Conservation (phyloP, 441 rosid genomes). For the Manihot esculenta region DNA sequence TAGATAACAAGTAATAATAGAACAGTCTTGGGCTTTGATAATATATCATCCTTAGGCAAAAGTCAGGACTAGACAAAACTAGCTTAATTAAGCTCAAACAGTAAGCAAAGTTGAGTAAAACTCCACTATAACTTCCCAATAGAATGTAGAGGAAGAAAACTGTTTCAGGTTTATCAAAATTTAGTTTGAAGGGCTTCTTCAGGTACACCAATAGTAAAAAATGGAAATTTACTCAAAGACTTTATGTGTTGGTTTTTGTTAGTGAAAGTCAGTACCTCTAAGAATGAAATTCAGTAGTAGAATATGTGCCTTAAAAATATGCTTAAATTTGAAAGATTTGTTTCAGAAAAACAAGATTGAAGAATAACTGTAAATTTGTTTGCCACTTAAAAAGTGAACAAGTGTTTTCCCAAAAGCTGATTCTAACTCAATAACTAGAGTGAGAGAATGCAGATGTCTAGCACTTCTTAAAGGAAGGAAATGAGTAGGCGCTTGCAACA, state of each 20-base stretch:
- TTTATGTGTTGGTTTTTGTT: neutral
- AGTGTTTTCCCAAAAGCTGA: too few species aligned
- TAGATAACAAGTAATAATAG: neutral
- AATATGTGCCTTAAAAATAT: neutral
- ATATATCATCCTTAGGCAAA: neutral
- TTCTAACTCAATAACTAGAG: neutral
- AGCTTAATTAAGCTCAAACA: neutral
- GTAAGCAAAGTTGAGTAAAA: neutral
- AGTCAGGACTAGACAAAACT: neutral
- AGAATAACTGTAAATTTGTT: neutral
- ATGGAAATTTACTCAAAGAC: neutral
- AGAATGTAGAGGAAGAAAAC: neutral
- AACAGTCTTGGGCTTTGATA: neutral
- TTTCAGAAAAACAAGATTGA: neutral
- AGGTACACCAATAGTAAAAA: neutral
- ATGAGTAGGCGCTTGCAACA: neutral
- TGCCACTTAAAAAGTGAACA: neutral
- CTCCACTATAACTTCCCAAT: neutral
- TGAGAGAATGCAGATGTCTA: too few species aligned
- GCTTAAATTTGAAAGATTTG: neutral
- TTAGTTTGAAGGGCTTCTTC: neutral
- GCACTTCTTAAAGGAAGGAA: too few species aligned
- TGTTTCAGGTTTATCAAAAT: neutral
- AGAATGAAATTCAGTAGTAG: neutral
- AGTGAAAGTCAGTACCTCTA: neutral